Evolutionary conservation across 768 basidiomycete genomes (phyloP).

Genomic region (Psilocybe subaeruginosa): DNA sequence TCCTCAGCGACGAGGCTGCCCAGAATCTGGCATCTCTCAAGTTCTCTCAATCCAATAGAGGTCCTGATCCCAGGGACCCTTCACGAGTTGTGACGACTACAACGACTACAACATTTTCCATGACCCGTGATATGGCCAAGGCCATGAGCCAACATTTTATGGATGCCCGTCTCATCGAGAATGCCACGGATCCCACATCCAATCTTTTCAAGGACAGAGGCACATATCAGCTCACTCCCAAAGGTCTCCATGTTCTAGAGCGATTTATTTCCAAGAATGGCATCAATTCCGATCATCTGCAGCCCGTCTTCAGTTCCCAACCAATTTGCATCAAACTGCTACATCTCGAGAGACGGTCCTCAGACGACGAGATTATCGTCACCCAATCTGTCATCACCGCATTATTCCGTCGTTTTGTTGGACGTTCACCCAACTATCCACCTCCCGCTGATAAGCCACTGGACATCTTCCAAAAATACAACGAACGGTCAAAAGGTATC

Average conservation of each 20-base stretch:
- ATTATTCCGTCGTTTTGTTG: conserved; percentile 94
- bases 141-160: conserved; percentile 99
- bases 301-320: conserved; percentile 86
- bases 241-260: conserved; percentile 97
- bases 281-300: conserved; percentile 91
- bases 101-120: conserved; percentile 98
- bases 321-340: conserved; percentile 98
- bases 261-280: conserved; percentile 99
- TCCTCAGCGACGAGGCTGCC: conserved; percentile 86
- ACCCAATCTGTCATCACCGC: conserved; percentile 93
- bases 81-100: conserved; percentile 98
- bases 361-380: conserved; percentile 97
- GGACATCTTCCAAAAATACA: conserved; percentile 73
- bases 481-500: conserved; percentile 78
- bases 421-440: conserved; percentile 82
- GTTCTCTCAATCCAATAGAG: conserved; percentile 98
- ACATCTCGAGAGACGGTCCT: conserved; percentile 90
- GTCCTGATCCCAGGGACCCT: conserved; percentile 97
- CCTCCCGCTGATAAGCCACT: conserved; percentile 45
- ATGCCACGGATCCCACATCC: conserved; percentile 87
- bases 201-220: conserved; percentile 98
- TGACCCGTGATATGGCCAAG: conserved; percentile 99
- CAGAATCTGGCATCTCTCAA: conserved; percentile 93
- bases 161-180: conserved; percentile 98
- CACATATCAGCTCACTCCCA: conserved; percentile 93